phyloP scores from a whole-genome alignment of 805 yeast genomes.

The Starmerella powellii region DNA sequence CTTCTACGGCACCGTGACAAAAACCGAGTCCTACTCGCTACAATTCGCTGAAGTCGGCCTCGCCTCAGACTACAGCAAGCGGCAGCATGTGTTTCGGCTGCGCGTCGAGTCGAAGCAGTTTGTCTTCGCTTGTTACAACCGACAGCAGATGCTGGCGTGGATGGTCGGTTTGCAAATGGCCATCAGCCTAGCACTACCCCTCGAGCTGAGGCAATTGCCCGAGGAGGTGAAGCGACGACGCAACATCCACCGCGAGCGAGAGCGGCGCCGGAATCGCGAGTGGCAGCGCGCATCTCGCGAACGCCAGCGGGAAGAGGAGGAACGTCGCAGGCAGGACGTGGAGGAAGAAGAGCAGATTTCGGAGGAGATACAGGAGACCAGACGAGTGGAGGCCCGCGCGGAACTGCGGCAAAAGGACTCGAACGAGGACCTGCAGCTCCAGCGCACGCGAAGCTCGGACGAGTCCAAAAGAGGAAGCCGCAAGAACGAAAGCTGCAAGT shows the following conservation, averaged over 20 bases:
- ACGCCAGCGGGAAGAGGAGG: no score
- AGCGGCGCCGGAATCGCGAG: conserved; percentile 5
- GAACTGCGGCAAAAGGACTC: no score
- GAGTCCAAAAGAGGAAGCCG: no score
- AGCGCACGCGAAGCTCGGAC: no score
- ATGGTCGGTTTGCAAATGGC: conserved; percentile 59
- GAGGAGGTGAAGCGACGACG: conserved; percentile 32
- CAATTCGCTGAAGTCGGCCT: conserved; percentile 78
- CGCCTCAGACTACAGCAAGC: conserved; percentile 72
- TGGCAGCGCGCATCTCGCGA: no score
- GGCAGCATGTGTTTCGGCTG: conserved; percentile 35
- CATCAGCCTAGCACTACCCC: conserved; percentile 66
- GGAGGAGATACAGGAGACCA: no score
- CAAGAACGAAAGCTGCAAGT: no score
- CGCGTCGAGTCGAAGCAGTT: conserved; percentile 79
- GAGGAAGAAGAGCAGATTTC: no score
- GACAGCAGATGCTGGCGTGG: conserved; percentile 69
- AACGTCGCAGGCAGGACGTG: no score
- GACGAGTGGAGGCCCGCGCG: no score
- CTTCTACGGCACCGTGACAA: conserved; percentile 28
- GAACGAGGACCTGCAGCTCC: no score
- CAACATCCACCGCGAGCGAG: conserved; percentile 15
- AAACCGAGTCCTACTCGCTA: conserved; percentile 41
- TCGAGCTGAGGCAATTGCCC: conserved; percentile 60
- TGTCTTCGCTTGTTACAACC: conserved; percentile 48